Percentiles rank a stretch among this genome's conserved stretches.
phyloP scores from a whole-genome alignment of 129 eudicot genomes.

The Centaurea solstitialis region DNA sequence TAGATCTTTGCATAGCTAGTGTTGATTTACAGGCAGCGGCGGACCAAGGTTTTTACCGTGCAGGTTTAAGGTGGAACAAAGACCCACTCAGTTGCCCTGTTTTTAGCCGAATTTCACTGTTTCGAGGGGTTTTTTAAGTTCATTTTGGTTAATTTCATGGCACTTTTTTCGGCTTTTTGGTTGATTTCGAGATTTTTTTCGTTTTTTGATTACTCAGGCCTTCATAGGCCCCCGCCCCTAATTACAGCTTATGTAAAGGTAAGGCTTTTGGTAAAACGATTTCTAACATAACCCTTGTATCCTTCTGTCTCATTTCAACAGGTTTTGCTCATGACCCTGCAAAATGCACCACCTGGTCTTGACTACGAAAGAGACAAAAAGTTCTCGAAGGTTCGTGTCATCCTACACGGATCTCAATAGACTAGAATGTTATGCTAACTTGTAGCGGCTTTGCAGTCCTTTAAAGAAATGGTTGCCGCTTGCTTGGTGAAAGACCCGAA shows the following conservation, averaged over 20 bases:
- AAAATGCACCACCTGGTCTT: conserved; percentile 98
- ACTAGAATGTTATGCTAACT: conserved; percentile 31
- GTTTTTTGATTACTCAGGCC: too few species aligned
- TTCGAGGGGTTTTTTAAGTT: too few species aligned
- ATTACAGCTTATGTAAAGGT: background rate
- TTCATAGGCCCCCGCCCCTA: background rate
- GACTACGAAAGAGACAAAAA: conserved; percentile 95
- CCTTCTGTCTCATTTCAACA: conserved; percentile 21
- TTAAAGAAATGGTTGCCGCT: conserved; percentile 91
- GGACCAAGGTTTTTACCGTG: too few species aligned
- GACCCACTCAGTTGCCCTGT: too few species aligned
- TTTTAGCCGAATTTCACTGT: too few species aligned
- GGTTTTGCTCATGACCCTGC: conserved; percentile 96
- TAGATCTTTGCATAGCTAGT: background rate
- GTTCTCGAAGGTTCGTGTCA: conserved; percentile 77
- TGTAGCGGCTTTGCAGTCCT: conserved; percentile 60
- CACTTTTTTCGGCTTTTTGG: too few species aligned
- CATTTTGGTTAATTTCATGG: too few species aligned
- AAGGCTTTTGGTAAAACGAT: background rate
- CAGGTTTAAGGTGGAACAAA: too few species aligned
- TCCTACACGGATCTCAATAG: conserved; percentile 11
- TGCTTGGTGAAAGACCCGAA: conserved; percentile 98
- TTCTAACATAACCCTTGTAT: conserved; percentile 6
- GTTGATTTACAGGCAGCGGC: background rate
- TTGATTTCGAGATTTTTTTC: too few species aligned